A percentile compares a stretch with the other conserved stretches of the same genome.
Conservation (phyloP, 768 basidiomycete species). For the Xerocomellus intermedius region DNA sequence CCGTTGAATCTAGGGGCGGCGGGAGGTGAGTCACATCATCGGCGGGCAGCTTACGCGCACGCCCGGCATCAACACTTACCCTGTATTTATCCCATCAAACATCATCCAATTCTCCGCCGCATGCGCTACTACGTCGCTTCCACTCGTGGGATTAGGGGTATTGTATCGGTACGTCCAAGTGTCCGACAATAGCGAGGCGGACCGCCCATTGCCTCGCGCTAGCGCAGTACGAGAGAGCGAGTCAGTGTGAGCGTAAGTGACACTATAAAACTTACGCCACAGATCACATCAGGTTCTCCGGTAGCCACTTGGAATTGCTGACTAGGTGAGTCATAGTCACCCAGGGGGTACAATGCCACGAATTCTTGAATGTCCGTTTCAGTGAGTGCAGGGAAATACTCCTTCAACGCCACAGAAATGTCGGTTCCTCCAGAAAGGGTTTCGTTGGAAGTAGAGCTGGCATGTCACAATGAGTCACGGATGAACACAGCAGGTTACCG, state of each 20-base stretch:
- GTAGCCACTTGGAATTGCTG: constrained; percentile 47
- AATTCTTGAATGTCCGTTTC: constrained; percentile 39
- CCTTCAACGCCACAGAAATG: constrained; percentile 34
- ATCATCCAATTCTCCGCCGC: constrained; percentile 70
- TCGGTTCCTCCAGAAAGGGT: constrained; percentile 45
- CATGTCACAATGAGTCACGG: background rate
- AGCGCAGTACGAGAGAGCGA: background rate
- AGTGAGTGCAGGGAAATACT: constrained; percentile 47
- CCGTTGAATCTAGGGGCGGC: constrained; percentile 45
- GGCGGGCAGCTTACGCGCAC: background rate
- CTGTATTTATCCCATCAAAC: constrained; percentile 60
- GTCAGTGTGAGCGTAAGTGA: background rate
- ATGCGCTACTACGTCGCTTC: constrained; percentile 40
- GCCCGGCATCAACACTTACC: constrained; percentile 36
- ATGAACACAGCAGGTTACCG: background rate
- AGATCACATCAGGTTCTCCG: constrained; percentile 49
- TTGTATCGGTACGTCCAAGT: constrained; percentile 62
- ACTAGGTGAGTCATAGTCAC: constrained; percentile 41
- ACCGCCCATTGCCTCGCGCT: constrained; percentile 48
- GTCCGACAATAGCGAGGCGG: constrained; percentile 33
- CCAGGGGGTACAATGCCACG: constrained; percentile 41
- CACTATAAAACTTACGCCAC: constrained; percentile 44
- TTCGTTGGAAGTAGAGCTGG: constrained; percentile 58
- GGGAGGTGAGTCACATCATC: constrained; percentile 16
- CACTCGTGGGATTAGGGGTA: constrained; percentile 47